Percentiles rank a stretch among this genome's conserved stretches.
Evolutionary conservation across 1,284 basidiomycete species (phyloP).

Genomic region (Puccinia horiana): DNA sequence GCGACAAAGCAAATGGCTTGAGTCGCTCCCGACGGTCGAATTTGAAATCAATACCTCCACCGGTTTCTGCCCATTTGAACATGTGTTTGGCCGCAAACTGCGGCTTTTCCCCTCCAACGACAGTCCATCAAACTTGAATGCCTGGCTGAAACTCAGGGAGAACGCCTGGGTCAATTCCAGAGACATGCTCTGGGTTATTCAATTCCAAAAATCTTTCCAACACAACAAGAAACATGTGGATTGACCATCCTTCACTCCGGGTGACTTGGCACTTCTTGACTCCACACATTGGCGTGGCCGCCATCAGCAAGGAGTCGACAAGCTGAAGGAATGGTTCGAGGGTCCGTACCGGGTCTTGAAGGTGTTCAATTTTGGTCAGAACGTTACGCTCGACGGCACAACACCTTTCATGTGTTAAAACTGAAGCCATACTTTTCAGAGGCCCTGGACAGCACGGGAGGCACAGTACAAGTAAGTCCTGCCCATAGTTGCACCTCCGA

Average conservation of each 20-base stretch:
- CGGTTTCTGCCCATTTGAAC: slow-evolving; percentile 47
- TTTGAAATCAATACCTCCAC: slow-evolving; percentile 25
- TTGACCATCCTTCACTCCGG: not conserved
- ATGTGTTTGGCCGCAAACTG: slow-evolving; percentile 48
- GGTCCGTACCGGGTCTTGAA: too few relatives aligned
- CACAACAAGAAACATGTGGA: not conserved
- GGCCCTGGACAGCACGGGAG: too few relatives aligned
- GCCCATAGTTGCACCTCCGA: too few relatives aligned
- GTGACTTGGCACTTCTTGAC: not conserved
- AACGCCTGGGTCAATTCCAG: not conserved
- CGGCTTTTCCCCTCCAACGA: not conserved
- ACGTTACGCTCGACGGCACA: too few relatives aligned
- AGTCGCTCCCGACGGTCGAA: too few relatives aligned
- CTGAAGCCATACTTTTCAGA: too few relatives aligned
- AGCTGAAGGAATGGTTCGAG: too few relatives aligned
- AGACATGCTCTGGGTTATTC: not conserved
- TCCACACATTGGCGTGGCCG: too few relatives aligned
- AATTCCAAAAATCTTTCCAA: not conserved
- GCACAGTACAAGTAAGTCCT: too few relatives aligned
- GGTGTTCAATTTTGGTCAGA: too few relatives aligned
- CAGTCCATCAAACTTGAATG: not conserved
- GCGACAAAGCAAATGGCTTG: slow-evolving; percentile 51
- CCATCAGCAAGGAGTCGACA: too few relatives aligned
- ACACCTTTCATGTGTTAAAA: too few relatives aligned
- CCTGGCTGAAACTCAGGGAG: not conserved